Evolutionary conservation across 495 filamentous ascomycete species (phyloP).

Genomic region (Penicillium angulare): DNA sequence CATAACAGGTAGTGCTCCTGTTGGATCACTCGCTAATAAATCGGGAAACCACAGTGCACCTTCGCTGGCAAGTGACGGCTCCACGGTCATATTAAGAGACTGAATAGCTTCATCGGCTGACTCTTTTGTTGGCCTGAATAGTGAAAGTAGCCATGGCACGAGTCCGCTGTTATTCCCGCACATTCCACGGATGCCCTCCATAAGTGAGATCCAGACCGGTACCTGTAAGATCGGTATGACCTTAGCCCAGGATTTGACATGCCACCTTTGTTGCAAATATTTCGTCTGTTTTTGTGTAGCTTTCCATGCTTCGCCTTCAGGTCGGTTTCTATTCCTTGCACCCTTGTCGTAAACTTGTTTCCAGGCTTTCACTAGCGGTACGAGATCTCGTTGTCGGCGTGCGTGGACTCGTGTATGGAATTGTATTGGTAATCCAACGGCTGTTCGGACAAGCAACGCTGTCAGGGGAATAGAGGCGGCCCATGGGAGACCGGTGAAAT

Average conservation of each 20-base stretch:
- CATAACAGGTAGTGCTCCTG: constrained; percentile 60
- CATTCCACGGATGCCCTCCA: constrained; percentile 66
- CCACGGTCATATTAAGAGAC: constrained; percentile 31
- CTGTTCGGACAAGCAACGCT: constrained; percentile 59
- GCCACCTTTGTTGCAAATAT: constrained; percentile 39
- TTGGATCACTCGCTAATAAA: constrained; percentile 67
- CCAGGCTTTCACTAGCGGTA: constrained; percentile 34
- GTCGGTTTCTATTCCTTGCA: too few relatives aligned
- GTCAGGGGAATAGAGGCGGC: constrained; percentile 66
- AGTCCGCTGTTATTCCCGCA: constrained; percentile 55
- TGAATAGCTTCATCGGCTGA: neutral
- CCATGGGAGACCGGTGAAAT: constrained; percentile 64
- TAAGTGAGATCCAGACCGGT: constrained; percentile 66
- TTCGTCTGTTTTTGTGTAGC: neutral
- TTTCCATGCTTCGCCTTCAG: neutral
- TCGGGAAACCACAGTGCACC: constrained; percentile 82
- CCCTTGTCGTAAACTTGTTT: too few relatives aligned
- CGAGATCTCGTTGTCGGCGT: constrained; percentile 42
- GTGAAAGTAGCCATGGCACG: constrained; percentile 40
- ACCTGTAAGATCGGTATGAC: constrained; percentile 46
- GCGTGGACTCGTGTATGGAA: constrained; percentile 48
- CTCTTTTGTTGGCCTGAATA: constrained; percentile 8
- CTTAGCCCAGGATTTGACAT: constrained; percentile 51
- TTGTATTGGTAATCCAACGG: constrained; percentile 58
- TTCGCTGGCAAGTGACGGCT: constrained; percentile 60